These are phyloP conservation scores for Mycena maculata DNA, from an alignment of 768 basidiomycete species.

Conservation along the genomic window DNA sequence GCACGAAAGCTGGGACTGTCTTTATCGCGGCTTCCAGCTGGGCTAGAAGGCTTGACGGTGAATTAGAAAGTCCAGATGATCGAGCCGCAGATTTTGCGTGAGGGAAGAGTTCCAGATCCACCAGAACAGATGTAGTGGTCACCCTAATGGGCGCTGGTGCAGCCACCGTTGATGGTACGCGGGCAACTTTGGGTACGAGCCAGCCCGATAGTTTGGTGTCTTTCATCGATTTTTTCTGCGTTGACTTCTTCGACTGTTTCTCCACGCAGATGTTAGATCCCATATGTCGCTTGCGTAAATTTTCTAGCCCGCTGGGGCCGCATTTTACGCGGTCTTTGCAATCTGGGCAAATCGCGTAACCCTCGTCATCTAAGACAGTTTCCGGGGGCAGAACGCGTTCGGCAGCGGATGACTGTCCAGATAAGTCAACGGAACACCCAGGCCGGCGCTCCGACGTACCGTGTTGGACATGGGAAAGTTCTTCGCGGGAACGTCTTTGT, in stretches of 20 bases:
- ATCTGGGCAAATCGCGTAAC: background rate
- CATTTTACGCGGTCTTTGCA: background rate
- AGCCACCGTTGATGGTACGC: background rate
- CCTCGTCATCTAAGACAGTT: background rate
- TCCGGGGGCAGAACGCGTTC: background rate
- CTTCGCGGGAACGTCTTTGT: too few relatives aligned
- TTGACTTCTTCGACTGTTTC: background rate
- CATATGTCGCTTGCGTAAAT: background rate
- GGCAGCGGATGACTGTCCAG: background rate
- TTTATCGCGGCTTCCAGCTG: constrained; percentile 4
- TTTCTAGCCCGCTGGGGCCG: background rate
- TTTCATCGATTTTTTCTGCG: background rate
- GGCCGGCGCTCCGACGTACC: too few relatives aligned
- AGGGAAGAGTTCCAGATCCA: background rate
- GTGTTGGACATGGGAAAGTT: too few relatives aligned
- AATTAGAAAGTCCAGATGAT: background rate
- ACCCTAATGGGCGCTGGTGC: background rate
- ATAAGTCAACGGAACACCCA: background rate
- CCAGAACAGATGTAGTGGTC: background rate
- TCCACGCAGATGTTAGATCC: background rate
- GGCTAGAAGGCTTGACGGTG: background rate
- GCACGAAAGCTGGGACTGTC: background rate
- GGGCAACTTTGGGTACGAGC: background rate
- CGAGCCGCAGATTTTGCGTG: background rate
- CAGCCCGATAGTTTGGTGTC: background rate